Evolutionary conservation across 768 basidiomycete genomes (phyloP).

Genomic region (Calocybe gangraenosa): DNA sequence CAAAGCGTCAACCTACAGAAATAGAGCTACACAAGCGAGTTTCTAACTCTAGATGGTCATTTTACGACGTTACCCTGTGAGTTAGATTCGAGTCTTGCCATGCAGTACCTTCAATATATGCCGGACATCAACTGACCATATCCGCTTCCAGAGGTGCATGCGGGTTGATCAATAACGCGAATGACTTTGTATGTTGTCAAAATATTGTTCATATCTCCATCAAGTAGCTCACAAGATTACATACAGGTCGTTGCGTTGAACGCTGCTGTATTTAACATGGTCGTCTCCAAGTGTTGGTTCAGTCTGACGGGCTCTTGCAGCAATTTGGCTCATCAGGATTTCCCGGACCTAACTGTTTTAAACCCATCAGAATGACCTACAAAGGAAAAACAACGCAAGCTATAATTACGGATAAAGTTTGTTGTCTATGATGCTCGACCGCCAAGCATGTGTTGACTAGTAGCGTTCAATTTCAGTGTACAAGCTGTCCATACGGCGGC

Average conservation of each 20-base stretch:
- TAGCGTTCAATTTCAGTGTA: too few species aligned
- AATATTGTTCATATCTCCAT: background rate
- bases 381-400: slow-evolving; percentile 58
- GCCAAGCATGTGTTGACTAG: too few species aligned
- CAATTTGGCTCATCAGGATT: slow-evolving; percentile 35
- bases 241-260: slow-evolving; percentile 53
- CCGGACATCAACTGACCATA: background rate
- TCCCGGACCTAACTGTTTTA: slow-evolving; percentile 63
- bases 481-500: slow-evolving; percentile 56
- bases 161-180: slow-evolving; percentile 32
- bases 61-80: slow-evolving; percentile 53
- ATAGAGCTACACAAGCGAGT: slow-evolving; percentile 37
- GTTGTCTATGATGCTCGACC: background rate
- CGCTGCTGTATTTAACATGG: slow-evolving; percentile 25
- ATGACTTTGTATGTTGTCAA: slow-evolving; percentile 38
- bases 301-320: too few species aligned
- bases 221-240: background rate
- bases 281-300: background rate
- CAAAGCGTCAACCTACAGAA: slow-evolving; percentile 40
- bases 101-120: too few species aligned
- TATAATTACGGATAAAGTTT: slow-evolving; percentile 59
- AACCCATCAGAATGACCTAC: slow-evolving; percentile 55
- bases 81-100: slow-evolving; percentile 5
- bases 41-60: slow-evolving; percentile 42
- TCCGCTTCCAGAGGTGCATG: slow-evolving; percentile 48